A percentile compares a stretch with the other conserved stretches of the same genome.
phyloP scores from a whole-genome alignment of 768 basidiomycete genomes.

The Paxillus rubicundulus region DNA sequence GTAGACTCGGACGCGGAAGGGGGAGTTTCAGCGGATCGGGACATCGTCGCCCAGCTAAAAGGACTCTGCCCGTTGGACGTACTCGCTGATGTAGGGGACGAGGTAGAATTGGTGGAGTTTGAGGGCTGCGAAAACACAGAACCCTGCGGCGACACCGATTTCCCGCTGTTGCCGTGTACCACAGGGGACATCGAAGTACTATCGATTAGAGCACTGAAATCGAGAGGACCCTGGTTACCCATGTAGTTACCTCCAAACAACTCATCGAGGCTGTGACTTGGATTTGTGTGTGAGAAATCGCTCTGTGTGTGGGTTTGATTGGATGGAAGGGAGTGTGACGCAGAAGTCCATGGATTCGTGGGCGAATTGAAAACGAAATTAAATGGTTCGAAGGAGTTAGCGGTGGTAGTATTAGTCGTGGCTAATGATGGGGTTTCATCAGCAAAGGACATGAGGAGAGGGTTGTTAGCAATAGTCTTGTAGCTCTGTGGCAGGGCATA shows the following conservation, averaged over 20 bases:
- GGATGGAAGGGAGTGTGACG: conserved; percentile 16
- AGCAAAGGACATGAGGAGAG: conserved; percentile 81
- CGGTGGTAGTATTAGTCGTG: conserved; percentile 14
- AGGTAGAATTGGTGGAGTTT: conserved; percentile 19
- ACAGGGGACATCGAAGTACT: conserved; percentile 41
- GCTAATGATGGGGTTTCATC: conserved; percentile 43
- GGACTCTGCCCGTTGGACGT: conserved; percentile 24
- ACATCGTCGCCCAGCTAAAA: conserved; percentile 25
- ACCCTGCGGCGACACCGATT: conserved; percentile 15
- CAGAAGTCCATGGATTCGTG: conserved; percentile 23
- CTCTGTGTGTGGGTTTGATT: conserved; percentile 15
- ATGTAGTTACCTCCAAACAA: conserved; percentile 43
- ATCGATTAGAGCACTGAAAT: conserved; percentile 36
- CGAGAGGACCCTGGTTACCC: conserved; percentile 29
- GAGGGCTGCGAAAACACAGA: conserved; percentile 11
- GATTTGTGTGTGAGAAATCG: conserved; percentile 27
- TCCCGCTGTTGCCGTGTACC: conserved; percentile 37
- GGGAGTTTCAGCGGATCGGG: conserved; percentile 29
- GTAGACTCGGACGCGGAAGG: conserved; percentile 39
- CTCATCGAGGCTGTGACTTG: conserved; percentile 39
- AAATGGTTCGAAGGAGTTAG: conserved; percentile 37
- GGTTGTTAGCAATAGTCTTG: conserved; percentile 81
- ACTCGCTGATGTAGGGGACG: conserved; percentile 23
- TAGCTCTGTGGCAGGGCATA: conserved; percentile 49
- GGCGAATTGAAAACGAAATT: conserved; percentile 45